Evolutionary conservation across 2,329 filamentous ascomycete genomes (phyloP).

Genomic region (Sodiomyces alkalinus): DNA sequence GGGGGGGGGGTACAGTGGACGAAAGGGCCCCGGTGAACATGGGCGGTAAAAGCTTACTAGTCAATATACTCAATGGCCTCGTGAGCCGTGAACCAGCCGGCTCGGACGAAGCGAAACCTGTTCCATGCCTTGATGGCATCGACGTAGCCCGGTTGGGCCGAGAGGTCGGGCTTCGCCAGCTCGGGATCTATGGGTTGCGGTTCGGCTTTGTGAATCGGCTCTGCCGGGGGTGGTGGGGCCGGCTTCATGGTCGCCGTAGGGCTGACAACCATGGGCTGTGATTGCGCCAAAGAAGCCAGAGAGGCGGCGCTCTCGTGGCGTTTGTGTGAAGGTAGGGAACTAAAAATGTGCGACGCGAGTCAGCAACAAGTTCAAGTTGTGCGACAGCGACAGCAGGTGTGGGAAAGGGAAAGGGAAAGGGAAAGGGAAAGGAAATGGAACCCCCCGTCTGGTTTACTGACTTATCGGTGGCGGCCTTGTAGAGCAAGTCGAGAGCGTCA

Average conservation of each 20-base stretch:
- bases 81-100: constrained; percentile 87
- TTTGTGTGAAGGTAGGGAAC: constrained; percentile 10
- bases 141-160: constrained; percentile 39
- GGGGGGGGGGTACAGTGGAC: neutral
- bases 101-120: constrained; percentile 84
- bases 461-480: constrained; percentile 65
- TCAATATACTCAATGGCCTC: constrained; percentile 90
- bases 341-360: neutral
- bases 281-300: constrained; percentile 6
- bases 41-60: constrained; percentile 53
- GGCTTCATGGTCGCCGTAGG: constrained; percentile 7
- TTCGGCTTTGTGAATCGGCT: constrained; percentile 12
- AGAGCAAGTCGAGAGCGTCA: constrained; percentile 80
- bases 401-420: no score
- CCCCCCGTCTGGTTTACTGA: no score
- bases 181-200: constrained; percentile 30
- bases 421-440: no score
- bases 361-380: no score
- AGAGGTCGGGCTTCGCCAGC: constrained; percentile 23
- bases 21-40: no score
- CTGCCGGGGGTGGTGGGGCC: constrained; percentile 1
- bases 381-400: neutral
- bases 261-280: constrained; percentile 6
- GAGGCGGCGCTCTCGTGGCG: constrained; percentile 16
- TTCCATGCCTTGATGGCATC: constrained; percentile 80